Conservation (phyloP, 2,329 filamentous ascomycete genomes). For the Calonectria pauciramosa region DNA sequence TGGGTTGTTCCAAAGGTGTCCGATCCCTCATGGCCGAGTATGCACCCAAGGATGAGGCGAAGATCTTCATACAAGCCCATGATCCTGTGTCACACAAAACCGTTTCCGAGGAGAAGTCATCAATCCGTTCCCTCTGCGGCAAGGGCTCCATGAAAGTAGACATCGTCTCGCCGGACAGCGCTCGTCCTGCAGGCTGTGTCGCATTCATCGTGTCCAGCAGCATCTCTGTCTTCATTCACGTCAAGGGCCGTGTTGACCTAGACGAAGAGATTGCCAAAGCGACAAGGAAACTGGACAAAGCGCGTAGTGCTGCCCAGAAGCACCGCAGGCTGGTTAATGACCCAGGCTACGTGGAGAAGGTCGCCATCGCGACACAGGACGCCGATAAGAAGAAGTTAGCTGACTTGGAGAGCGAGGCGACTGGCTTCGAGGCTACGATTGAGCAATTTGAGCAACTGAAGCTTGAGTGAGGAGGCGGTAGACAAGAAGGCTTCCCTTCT, state of each 20-base stretch:
- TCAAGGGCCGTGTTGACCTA: conserved; percentile 87
- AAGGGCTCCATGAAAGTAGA: conserved; percentile 78
- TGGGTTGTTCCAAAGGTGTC: conserved; percentile 79
- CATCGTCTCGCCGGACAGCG: conserved; percentile 69
- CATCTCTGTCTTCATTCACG: conserved; percentile 83
- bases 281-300: conserved; percentile 81
- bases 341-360: conserved; percentile 81
- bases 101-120: conserved; percentile 74
- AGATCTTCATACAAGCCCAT: conserved; percentile 80
- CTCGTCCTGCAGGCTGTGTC: conserved; percentile 80
- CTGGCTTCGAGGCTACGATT: conserved; percentile 84
- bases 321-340: conserved; percentile 82
- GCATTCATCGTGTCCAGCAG: conserved; percentile 82
- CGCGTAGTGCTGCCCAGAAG: conserved; percentile 75
- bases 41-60: conserved; percentile 76
- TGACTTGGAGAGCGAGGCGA: conserved; percentile 80
- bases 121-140: conserved; percentile 83
- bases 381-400: conserved; percentile 78
- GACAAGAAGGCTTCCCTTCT: no score
- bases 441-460: conserved; percentile 89
- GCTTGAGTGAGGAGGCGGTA: conserved; percentile 53
- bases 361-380: conserved; percentile 78
- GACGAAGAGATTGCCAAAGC: conserved; percentile 88
- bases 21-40: conserved; percentile 83
- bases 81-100: conserved; percentile 74